These are phyloP conservation scores for Dioscorea alata DNA, from an alignment of 106 monocot species.

Conservation along the genomic window DNA sequence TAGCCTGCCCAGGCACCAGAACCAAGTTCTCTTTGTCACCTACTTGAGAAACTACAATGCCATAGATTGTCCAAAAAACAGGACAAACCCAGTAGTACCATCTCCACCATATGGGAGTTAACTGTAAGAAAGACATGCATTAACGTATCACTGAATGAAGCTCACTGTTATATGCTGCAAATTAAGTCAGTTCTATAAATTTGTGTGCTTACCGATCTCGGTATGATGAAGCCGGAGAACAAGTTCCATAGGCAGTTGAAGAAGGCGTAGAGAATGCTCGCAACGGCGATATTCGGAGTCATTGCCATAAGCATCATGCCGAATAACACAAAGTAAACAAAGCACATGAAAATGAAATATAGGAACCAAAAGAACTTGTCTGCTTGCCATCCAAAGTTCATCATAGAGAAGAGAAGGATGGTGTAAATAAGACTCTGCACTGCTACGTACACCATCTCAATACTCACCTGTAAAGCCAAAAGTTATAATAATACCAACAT, in stretches of 20 bases:
- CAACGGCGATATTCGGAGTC: constrained; percentile 1
- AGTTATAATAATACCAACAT: too few relatives aligned
- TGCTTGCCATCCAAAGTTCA: constrained; percentile 9
- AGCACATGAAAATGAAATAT: constrained; percentile 12
- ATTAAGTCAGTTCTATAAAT: background rate
- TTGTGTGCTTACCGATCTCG: constrained; percentile 8
- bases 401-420: constrained; percentile 1
- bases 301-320: constrained; percentile 18
- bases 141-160: background rate
- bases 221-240: constrained; percentile 12
- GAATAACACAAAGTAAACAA: constrained; percentile 6
- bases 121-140: background rate
- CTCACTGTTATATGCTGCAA: background rate
- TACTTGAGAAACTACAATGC: constrained; percentile 54
- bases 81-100: constrained; percentile 83
- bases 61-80: constrained; percentile 66
- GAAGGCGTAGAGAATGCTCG: constrained; percentile 3
- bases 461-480: constrained; percentile 6
- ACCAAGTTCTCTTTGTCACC: constrained; percentile 37
- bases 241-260: constrained; percentile 8
- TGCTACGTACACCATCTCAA: constrained; percentile 8
- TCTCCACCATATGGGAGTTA: constrained; percentile 49
- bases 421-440: background rate
- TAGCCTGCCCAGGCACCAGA: constrained; percentile 27
- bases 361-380: constrained; percentile 19